Conservation (phyloP, 306 rosid genomes). For the Castanea mollissima region DNA sequence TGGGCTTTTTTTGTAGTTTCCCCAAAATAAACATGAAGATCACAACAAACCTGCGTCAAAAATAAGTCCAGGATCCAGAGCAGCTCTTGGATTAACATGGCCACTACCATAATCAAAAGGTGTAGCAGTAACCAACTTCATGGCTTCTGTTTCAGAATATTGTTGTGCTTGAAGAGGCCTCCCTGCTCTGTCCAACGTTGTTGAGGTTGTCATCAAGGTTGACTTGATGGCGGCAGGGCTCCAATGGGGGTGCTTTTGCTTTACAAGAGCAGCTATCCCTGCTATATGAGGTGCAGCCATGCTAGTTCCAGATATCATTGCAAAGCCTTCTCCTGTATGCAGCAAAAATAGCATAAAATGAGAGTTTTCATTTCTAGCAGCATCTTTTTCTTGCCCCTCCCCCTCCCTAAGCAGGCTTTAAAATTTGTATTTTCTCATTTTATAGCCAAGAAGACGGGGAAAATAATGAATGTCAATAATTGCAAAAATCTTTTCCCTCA, state of each 20-base stretch:
- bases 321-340: conserved; percentile 85
- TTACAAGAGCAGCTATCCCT: conserved; percentile 95
- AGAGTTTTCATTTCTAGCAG: background rate
- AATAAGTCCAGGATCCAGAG: conserved; percentile 95
- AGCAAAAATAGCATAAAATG: conserved; percentile 6
- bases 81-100: conserved; percentile 94
- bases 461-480: conserved; percentile 12
- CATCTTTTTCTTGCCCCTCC: conserved; percentile 4
- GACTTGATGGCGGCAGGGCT: conserved; percentile 99
- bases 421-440: background rate
- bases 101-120: conserved; percentile 99
- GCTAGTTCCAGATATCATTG: conserved; percentile 99
- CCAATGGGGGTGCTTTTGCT: conserved; percentile 98
- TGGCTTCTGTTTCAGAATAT: conserved; percentile 76
- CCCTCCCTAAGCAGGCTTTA: conserved; percentile 3
- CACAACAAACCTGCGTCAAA: conserved; percentile 76
- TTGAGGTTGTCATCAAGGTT: conserved; percentile 93
- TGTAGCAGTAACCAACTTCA: conserved; percentile 70
- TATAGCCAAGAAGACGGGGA: background rate
- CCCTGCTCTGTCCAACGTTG: conserved; percentile 87
- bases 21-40: background rate
- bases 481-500: background rate
- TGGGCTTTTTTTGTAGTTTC: no score
- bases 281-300: conserved; percentile 99
- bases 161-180: conserved; percentile 90